phyloP scores from a whole-genome alignment of 2,329 filamentous ascomycete genomes.

The Epichloe hybrida region DNA sequence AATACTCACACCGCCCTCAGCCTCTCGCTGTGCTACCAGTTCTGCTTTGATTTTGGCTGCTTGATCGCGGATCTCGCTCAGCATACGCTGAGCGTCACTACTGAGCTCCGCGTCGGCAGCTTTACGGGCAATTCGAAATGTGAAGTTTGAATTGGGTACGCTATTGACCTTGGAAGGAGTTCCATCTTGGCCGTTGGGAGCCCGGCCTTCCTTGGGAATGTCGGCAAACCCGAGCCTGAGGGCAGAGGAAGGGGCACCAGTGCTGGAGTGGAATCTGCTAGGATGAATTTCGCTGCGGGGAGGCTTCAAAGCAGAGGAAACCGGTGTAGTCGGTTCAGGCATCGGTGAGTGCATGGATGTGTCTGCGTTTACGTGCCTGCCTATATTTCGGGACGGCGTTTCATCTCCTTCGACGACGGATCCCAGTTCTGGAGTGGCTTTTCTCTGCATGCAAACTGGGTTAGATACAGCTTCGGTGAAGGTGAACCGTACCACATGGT shows the following conservation, averaged over 20 bases:
- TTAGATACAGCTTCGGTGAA: neutral
- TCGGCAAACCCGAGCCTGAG: constrained; percentile 72
- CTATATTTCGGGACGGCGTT: constrained; percentile 15
- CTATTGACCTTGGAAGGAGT: constrained; percentile 50
- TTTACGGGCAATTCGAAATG: constrained; percentile 54
- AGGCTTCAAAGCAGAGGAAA: constrained; percentile 54
- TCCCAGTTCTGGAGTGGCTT: constrained; percentile 20
- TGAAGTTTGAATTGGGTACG: constrained; percentile 46
- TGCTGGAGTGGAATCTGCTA: constrained; percentile 64
- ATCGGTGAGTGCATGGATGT: constrained; percentile 22
- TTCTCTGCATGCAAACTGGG: constrained; percentile 12
- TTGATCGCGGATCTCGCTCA: constrained; percentile 58
- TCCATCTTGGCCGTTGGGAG: constrained; percentile 19
- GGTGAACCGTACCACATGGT: neutral
- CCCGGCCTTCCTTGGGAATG: constrained; percentile 40
- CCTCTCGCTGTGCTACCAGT: constrained; percentile 47
- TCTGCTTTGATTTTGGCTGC: constrained; percentile 57
- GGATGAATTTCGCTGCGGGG: constrained; percentile 81
- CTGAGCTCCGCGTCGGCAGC: constrained; percentile 39
- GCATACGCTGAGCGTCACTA: constrained; percentile 45
- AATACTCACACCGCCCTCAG: constrained; percentile 29
- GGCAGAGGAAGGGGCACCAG: constrained; percentile 64
- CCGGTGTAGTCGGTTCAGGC: constrained; percentile 42
- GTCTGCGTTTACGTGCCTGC: constrained; percentile 9
- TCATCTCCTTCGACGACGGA: constrained; percentile 33